Conservation (phyloP, 1,139 yeast genomes). For the Diutina sp. region DNA sequence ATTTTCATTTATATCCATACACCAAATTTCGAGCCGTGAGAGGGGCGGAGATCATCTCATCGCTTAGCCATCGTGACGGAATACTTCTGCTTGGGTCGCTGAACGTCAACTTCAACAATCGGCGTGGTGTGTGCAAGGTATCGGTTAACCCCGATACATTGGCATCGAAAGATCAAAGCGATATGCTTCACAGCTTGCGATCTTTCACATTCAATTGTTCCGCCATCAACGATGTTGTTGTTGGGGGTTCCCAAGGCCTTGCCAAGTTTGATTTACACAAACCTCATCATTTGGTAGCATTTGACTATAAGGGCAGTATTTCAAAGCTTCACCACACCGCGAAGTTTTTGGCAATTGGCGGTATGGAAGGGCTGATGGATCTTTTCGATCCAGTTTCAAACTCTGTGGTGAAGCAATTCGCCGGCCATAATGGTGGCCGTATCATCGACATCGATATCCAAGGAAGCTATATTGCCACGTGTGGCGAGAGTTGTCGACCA, state of each 20-base stretch:
- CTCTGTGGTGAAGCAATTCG: conserved; percentile 42
- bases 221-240: conserved; percentile 22
- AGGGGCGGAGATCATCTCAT: conserved; percentile 31
- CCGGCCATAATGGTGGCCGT: conserved; percentile 57
- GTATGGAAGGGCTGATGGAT: conserved; percentile 56
- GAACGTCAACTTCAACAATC: conserved; percentile 40
- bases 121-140: conserved; percentile 41
- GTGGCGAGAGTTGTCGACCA: conserved; percentile 61
- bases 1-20: conserved; percentile 24
- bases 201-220: conserved; percentile 26
- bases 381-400: conserved; percentile 61
- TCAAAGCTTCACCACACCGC: conserved; percentile 20
- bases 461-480: conserved; percentile 68
- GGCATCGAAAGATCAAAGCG: conserved; percentile 4
- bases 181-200: conserved; percentile 14
- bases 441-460: conserved; percentile 68
- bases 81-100: conserved; percentile 42
- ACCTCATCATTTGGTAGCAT: conserved; percentile 14
- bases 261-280: conserved; percentile 51
- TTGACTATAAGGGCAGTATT: conserved; percentile 19
- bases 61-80: conserved; percentile 44
- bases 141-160: conserved; percentile 19
- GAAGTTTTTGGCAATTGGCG: conserved; percentile 48
- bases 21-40: conserved; percentile 31
- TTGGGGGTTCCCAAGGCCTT: conserved; percentile 25